phyloP scores from a whole-genome alignment of 352 stramenopile genomes.

The Stephanocyclus meneghinianus region DNA sequence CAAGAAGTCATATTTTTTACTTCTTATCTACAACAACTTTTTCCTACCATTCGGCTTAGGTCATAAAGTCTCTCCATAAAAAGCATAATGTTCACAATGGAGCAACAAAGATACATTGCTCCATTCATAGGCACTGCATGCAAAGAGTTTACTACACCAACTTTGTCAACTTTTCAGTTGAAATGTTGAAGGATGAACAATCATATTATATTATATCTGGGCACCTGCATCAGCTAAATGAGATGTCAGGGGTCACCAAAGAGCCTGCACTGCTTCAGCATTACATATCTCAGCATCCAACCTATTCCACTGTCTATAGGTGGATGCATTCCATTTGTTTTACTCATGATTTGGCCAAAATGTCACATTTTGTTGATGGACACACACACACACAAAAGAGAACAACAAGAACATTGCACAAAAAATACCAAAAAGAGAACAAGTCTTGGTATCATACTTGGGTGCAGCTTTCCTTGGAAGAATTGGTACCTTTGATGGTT shows the following conservation, averaged over 20 bases:
- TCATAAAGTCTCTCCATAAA: no score
- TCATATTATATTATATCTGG: constrained; percentile 7
- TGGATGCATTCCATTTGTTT: constrained; percentile 13
- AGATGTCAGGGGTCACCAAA: neutral
- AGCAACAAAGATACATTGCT: neutral
- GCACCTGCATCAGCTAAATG: constrained; percentile 1
- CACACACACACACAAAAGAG: neutral
- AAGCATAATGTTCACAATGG: constrained; percentile 12
- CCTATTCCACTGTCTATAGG: constrained; percentile 1
- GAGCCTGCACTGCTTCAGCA: neutral
- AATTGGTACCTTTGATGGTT: neutral
- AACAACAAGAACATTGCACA: constrained; percentile 4
- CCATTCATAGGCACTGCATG: neutral
- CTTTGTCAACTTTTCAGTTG: constrained; percentile 18
- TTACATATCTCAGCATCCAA: constrained; percentile 8
- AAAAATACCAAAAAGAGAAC: neutral
- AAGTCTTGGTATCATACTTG: constrained; percentile 7
- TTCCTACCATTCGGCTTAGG: no score
- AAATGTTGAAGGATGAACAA: constrained; percentile 18
- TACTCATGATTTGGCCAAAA: neutral
- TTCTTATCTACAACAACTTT: no score
- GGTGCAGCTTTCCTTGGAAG: neutral
- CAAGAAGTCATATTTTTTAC: no score
- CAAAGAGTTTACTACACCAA: constrained; percentile 11
- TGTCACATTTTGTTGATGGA: constrained; percentile 8